Base-by-base conservation (phyloP, 805 yeast genomes). In the Barnettozyma botsteinii region DNA sequence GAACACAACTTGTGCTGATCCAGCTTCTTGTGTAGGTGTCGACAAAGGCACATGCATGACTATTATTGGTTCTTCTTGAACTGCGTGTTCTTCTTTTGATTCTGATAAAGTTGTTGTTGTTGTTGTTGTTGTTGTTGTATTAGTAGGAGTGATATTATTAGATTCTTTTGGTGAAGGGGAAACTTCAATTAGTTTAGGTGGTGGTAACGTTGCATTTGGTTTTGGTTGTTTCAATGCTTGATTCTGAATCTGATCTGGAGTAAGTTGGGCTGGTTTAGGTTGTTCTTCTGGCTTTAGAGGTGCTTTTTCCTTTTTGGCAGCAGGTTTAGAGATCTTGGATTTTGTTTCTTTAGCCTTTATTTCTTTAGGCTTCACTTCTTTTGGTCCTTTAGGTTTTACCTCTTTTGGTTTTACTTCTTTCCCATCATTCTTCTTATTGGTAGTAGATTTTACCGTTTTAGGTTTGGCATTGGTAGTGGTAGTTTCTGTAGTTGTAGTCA, bases 1-100 rank as follows among this genome's bases (percentile, higher is more conserved):
- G 47, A 85, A 70, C 4, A 83, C 77, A 1, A 78, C 78, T 50
- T 79, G 83, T 1, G 80, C 65, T 33, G 76, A 73, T 2, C 81
- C 82, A 4, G 77, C 75, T 4, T 79, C 79, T 25, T 67, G 64
- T n/a, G 60, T 57, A 4, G 70, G 67, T 34, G 68, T 67, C 3
- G 60, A 51, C 27, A 78, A 56, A 0, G 83, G 83, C 8, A 78
- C 67, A 41, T 75, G 70, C 9, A 78, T 55, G 4, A 80, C 77
- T 12, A 78, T 69, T 20, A 77, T 73, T 3, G 81, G 81, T n/a
- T 56, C 61, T 21, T 52, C 49, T 6, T 14, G 10, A 8, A 29
- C 7, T 13, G 15, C 27, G 7, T 25, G 17, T 11, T 34, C 26
- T 6, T 25, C 28, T 26, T 17, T 28, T 13, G 29, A 18, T 12